Evolutionary conservation across 2,329 filamentous ascomycete genomes (phyloP), one percentile per base, ranked within the genome.

Genomic region (Paecilomyces variotii): DNA sequence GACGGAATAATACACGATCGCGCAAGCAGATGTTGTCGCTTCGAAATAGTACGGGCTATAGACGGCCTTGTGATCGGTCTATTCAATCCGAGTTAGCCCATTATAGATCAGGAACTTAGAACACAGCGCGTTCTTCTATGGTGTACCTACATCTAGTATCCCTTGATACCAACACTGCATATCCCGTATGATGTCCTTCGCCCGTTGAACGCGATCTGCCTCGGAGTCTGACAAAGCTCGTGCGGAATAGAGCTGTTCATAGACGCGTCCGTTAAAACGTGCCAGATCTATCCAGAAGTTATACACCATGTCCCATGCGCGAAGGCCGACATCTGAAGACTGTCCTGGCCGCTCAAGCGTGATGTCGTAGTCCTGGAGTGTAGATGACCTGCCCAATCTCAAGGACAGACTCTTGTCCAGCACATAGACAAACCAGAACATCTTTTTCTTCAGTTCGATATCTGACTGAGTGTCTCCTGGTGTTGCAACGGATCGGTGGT

Each of bases 371-470:
- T 85, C 83, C 54, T 82, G 82, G 34, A 88, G 81, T 5, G 79
- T 74, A 0, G 83, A 79, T 0, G 83, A 78, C 12, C 84, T 80
- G 0, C 86, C 86, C 1, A 87, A 74, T 2, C 84, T 78, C 49
- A 88, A 73, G 0, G 82, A 80, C 10, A 88, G 72, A 1, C 78
- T 78, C 60, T 82, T 85, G 63, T 87, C 82, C 11, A 86, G 72
- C 6, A 80, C 78, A 65, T 87, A 87, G 0, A 81, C 70, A 39
- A 76, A 78, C 84, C 84, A 87, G 64, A 87, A 87, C 7, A 85
- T 65, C 1, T 75, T 63, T 1, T 68, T 72, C 62, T 75, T 76
- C 65, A n/a, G 64, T 52, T 51, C 55, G 26, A 24, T 55, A 9
- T 28, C 60, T 59, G 58, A 69, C 60, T 39, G 67, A 45, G 51